A percentile compares a stretch with the other conserved stretches of the same genome.
phyloP scores from a whole-genome alignment of 352 stramenopile genomes.

The Pythium oligandrum region DNA sequence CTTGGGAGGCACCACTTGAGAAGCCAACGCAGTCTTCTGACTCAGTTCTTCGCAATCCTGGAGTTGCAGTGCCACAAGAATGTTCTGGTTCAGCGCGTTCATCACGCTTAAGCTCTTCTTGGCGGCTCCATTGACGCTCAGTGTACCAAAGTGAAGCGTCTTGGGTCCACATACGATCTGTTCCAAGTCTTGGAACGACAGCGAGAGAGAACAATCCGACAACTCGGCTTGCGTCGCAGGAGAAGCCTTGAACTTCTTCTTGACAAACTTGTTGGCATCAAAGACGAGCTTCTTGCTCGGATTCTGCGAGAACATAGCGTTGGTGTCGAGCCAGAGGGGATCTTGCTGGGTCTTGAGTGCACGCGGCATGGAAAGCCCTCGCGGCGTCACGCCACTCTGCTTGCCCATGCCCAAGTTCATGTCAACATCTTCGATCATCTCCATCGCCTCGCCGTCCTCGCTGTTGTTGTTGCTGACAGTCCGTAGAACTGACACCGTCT shows the following conservation, averaged over 20 bases:
- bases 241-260: slow-evolving; percentile 88
- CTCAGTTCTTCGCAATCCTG: slow-evolving; percentile 56
- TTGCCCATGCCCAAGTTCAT: slow-evolving; percentile 28
- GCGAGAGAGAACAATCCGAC: slow-evolving; percentile 62
- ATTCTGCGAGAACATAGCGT: slow-evolving; percentile 9
- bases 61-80: slow-evolving; percentile 70
- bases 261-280: slow-evolving; percentile 88
- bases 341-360: slow-evolving; percentile 35
- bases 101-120: slow-evolving; percentile 81
- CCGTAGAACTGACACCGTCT: slow-evolving; percentile 35
- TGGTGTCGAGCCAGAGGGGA: slow-evolving; percentile 56
- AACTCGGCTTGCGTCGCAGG: slow-evolving; percentile 90
- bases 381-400: slow-evolving; percentile 45
- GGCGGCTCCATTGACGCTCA: slow-evolving; percentile 82
- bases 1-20: slow-evolving; percentile 83
- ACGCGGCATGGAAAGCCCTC: slow-evolving; percentile 34
- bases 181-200: slow-evolving; percentile 81
- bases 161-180: slow-evolving; percentile 61
- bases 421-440: slow-evolving; percentile 54
- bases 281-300: slow-evolving; percentile 47
- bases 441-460: slow-evolving; percentile 17
- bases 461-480: slow-evolving; percentile 30
- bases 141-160: slow-evolving; percentile 89
- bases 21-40: slow-evolving; percentile 44
- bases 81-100: slow-evolving; percentile 84